A percentile compares a stretch with the other conserved stretches of the same genome.
phyloP scores from a whole-genome alignment of 2,329 filamentous ascomycete genomes.

The Phyllosticta citriasiana region DNA sequence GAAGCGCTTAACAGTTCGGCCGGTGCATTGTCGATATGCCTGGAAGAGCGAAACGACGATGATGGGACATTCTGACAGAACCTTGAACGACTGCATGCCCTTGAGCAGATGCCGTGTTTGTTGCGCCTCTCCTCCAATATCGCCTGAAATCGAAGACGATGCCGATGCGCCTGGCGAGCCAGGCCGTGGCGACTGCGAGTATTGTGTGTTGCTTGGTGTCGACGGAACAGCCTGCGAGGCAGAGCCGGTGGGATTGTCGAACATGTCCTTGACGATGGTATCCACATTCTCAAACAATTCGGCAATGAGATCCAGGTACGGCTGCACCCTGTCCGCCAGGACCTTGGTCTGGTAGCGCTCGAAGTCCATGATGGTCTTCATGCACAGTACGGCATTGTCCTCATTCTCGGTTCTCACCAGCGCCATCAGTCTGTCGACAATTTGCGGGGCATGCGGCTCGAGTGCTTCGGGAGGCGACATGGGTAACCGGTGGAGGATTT shows the following conservation, averaged over 20 bases:
- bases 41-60: conserved; percentile 98
- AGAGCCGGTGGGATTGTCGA: conserved; percentile 56
- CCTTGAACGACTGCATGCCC: conserved; percentile 98
- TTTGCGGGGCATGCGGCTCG: conserved; percentile 78
- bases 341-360: conserved; percentile 86
- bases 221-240: conserved; percentile 49
- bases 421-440: conserved; percentile 82
- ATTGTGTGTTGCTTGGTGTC: conserved; percentile 51
- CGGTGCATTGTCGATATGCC: conserved; percentile 70
- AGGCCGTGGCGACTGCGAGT: conserved; percentile 79
- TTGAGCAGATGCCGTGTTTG: conserved; percentile 72
- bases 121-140: conserved; percentile 75
- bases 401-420: conserved; percentile 90
- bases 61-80: conserved; percentile 93
- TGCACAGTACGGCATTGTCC: conserved; percentile 95
- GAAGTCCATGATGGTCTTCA: conserved; percentile 96
- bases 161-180: conserved; percentile 82
- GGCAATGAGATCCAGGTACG: conserved; percentile 83
- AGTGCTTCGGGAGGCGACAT: conserved; percentile 67
- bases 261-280: conserved; percentile 85
- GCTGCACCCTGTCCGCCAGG: conserved; percentile 71
- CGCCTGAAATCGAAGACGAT: conserved; percentile 57
- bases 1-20: conserved; percentile 80
- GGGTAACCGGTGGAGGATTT: conserved; percentile 83
- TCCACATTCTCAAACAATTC: conserved; percentile 96